Conservation (phyloP, 345 rosid genomes). For the Populus simonii region DNA sequence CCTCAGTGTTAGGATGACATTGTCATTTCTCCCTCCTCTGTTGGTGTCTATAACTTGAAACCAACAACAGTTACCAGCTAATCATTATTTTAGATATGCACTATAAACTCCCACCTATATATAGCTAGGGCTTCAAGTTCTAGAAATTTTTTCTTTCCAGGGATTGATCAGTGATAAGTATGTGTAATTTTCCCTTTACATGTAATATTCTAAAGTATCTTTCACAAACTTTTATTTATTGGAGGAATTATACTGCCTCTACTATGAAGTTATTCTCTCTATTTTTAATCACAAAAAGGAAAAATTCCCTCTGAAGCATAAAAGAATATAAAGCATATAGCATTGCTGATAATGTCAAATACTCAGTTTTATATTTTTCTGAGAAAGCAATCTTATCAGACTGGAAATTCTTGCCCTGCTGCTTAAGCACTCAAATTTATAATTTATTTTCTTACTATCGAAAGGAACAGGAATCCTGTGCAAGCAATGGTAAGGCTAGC, state of each 20-base stretch:
- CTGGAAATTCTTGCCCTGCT: background rate
- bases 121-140: background rate
- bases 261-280: background rate
- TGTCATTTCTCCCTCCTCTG: background rate
- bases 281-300: background rate
- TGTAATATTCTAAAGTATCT: background rate
- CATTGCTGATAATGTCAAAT: background rate
- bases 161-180: background rate
- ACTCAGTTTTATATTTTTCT: background rate
- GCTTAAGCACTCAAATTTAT: background rate
- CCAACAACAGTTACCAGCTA: slow-evolving; percentile 1
- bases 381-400: background rate
- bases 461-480: background rate
- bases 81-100: slow-evolving; percentile 14
- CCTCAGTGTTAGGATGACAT: slow-evolving; percentile 36
- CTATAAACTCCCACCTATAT: background rate
- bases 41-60: background rate
- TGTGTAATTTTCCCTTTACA: background rate
- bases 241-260: background rate
- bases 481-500: background rate
- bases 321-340: too few species aligned
- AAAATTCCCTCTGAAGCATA: background rate
- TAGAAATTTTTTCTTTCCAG: background rate
- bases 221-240: background rate
- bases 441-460: background rate